Evolutionary conservation across 495 filamentous ascomycete genomes (phyloP), one percentile per base, ranked within the genome.

Genomic region (Neurospora tetrasperma): DNA sequence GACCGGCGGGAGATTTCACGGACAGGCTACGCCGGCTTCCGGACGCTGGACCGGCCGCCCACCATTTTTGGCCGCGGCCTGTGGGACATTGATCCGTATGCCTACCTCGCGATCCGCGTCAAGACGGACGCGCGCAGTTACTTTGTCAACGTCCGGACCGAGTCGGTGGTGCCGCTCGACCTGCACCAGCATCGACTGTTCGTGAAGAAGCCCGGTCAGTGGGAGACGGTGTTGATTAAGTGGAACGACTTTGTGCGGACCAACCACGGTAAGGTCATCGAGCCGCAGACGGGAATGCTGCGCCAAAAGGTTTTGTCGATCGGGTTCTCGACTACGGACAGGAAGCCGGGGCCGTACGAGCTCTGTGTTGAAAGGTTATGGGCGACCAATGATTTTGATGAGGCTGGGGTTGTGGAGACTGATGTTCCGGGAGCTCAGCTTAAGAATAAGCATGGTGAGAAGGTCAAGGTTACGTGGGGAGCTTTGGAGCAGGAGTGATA

Each of bases 151-250:
- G 84, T 99, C 44, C 96, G 98, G 85, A 97, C 94, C 11, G 96
- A 99, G 74, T 91, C 91, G 1, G 88, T 98, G 71, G 91, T 97
- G 68, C 90, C 93, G 42, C 95, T 94, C 4, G 96, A 99, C 82
- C 85, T 99, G 73, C 96, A 98, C 81, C 96, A 99, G 82, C 96
- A 99, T 81, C 86, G 96, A 73, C 79, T 99, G 16, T 97, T 96
- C 81, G 88, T 91, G 20, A 90, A 89, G 79, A 89, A 89, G 43
- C 89, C 91, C 0, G 93, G 94, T 4, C 87, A 93, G 76, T 99
- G 96, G 96, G 94, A 99, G 85, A 97, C 94, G 10, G 88, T 98
- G 35, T 78, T 97, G 69, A 90, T 99, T 70, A 92, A 92, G 54
- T 95, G 94, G 85, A 90, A 90, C 79, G 92, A 96, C 66, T 98